A percentile compares a stretch with the other conserved stretches of the same genome.
Evolutionary conservation across 2,329 filamentous ascomycete genomes (phyloP).

Genomic region (Pestalotiopsis sp.): DNA sequence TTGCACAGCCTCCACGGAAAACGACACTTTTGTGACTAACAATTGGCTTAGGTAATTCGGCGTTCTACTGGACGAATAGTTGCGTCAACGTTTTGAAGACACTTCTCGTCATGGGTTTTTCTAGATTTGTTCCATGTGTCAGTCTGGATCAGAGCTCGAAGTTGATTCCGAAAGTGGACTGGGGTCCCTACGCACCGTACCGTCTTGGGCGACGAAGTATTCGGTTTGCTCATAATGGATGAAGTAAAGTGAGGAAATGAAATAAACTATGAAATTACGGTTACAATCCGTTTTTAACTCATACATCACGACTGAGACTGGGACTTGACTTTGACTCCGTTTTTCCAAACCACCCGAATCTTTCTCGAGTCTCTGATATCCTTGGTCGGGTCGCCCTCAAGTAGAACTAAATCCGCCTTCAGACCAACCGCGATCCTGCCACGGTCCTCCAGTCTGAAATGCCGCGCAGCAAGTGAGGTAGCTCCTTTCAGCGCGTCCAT

Average conservation of each 20-base stretch:
- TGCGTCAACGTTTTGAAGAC: neutral
- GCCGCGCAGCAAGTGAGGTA: constrained; percentile 21
- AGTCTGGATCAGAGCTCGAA: neutral
- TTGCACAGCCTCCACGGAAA: neutral
- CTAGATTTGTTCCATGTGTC: neutral
- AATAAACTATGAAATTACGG: too few species aligned
- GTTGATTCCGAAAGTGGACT: neutral
- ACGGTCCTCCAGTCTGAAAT: constrained; percentile 27
- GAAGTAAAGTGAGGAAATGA: too few species aligned
- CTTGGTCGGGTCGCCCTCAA: constrained; percentile 28
- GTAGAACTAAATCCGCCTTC: constrained; percentile 31
- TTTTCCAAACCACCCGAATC: constrained; percentile 29
- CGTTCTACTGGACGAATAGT: too few species aligned
- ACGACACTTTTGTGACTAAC: too few species aligned
- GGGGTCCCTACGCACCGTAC: neutral
- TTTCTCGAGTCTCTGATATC: constrained; percentile 26
- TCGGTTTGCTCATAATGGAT: too few species aligned
- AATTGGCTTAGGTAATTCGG: too few species aligned
- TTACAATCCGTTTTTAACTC: too few species aligned
- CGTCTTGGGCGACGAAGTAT: too few species aligned
- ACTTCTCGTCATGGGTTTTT: neutral
- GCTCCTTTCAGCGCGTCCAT: constrained; percentile 27
- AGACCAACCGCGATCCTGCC: constrained; percentile 25
- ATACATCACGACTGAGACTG: too few species aligned
- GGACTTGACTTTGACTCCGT: constrained; percentile 20